These are phyloP conservation scores for Pogostemon cablin DNA, from an alignment of 257 asterid genomes.

Conservation along the genomic window DNA sequence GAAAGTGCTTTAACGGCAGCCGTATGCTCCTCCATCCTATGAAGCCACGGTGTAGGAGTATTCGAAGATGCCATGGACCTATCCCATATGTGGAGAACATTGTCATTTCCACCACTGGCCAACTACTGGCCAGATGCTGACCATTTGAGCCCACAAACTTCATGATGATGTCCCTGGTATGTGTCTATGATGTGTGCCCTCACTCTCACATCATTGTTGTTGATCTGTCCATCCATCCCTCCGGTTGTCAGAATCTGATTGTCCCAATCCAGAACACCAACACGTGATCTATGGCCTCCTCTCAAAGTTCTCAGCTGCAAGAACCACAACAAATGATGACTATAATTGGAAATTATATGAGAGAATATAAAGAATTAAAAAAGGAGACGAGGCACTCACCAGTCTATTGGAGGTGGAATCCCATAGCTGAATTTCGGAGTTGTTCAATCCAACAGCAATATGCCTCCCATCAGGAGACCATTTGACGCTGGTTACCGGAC, in stretches of 20 bases:
- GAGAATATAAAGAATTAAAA: neutral
- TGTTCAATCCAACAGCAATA: conserved; percentile 58
- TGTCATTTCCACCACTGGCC: conserved; percentile 85
- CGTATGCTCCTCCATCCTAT: conserved; percentile 78
- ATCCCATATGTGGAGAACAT: conserved; percentile 87
- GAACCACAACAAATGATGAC: conserved; percentile 3
- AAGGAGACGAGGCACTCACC: conserved; percentile 30
- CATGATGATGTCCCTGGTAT: conserved; percentile 71
- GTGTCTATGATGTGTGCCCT: conserved; percentile 60
- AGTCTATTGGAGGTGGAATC: conserved; percentile 53
- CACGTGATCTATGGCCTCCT: conserved; percentile 68
- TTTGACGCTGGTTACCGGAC: conserved; percentile 69
- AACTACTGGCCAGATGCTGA: conserved; percentile 82
- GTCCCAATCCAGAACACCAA: conserved; percentile 81
- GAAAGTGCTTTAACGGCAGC: conserved; percentile 89
- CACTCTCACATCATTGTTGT: conserved; percentile 75
- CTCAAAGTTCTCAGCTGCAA: conserved; percentile 51
- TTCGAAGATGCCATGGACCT: conserved; percentile 59
- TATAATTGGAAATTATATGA: neutral
- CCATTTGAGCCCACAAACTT: conserved; percentile 88
- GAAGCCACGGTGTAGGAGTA: conserved; percentile 67
- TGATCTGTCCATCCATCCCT: conserved; percentile 77
- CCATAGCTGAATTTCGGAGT: conserved; percentile 64
- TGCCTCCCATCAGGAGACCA: conserved; percentile 61
- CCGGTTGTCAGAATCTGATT: conserved; percentile 72